Base-by-base conservation (phyloP, 352 stramenopile genomes). In the Phytophthora macrochlamydospora region DNA sequence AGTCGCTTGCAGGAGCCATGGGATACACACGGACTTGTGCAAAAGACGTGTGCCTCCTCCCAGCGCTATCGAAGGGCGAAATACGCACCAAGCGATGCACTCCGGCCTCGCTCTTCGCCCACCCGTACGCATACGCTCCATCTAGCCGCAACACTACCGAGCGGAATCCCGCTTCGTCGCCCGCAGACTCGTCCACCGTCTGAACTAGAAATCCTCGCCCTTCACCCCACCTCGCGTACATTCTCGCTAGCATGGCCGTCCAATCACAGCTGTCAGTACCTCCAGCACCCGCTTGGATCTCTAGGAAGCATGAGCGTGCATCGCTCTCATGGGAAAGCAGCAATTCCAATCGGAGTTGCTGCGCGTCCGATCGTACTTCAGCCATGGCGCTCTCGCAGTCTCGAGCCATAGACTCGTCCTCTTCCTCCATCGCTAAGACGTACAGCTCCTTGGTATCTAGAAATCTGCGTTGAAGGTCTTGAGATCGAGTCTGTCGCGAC, bases 241-340 rank as follows among this genome's bases (percentile, higher is more conserved):
- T 99, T 44, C 93, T 85, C 52, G 93, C 78, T 24, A 99, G 73
- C 81, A 99, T 98, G 14, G 82, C 81, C 5, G 96, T 96, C 96
- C 96, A 99, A 75, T 99, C 97, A 52, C 92, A 97, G 54, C 91
- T 96, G 74, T 99, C 97, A 0, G 90, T 98, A 13, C 97, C 97
- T 56, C 97, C 84, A 29, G 86, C 86, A n/a, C 86, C 86, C 3
- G 84, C 86, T 65, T 91, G 81, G 44, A 93, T 92, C 68, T 94
- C 86, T 18, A 94, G 45, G 53, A 93, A 94, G 62, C 86, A 94
- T 40, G 82, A 86, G 24, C 76, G 71, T 30, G 71, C 35, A 38
- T 92, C 86, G 43, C 78, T 89, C 33, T 84, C 70, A 51, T 78
- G 67, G 0, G 78, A 75, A 9, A 93, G 68, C 55, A 94, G 52